phyloP scores from a whole-genome alignment of 345 rosid genomes.

The Hibiscus tridactylites region DNA sequence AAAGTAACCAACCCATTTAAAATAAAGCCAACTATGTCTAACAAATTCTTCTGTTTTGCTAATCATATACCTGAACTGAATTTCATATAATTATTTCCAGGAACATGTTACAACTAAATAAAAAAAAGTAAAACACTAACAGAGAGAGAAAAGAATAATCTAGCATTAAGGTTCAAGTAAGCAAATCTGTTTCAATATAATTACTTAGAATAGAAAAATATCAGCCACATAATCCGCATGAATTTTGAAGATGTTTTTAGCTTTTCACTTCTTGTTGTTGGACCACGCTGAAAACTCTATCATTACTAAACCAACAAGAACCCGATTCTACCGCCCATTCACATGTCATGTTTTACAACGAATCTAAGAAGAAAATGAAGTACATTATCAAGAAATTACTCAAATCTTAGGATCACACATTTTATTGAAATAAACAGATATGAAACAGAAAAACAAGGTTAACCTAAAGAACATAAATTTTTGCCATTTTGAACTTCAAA shows the following conservation, averaged over 20 bases:
- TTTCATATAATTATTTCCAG: not conserved
- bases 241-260: not conserved
- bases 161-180: not conserved
- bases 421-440: not conserved
- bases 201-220: not conserved
- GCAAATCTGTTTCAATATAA: not conserved
- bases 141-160: not conserved
- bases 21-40: not conserved
- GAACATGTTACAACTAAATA: not conserved
- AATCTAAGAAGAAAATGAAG: not conserved
- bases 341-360: not conserved
- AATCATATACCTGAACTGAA: not conserved
- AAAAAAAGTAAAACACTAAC: not conserved
- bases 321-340: not conserved
- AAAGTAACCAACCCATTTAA: not conserved
- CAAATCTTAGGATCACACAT: not conserved
- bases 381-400: not conserved
- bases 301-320: not conserved
- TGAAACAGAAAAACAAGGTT: not conserved
- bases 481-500: not conserved
- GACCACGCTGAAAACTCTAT: not conserved
- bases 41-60: not conserved
- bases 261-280: not conserved
- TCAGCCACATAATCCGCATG: not conserved
- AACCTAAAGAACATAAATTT: not conserved